Percentiles rank a stretch among this genome's conserved stretches.
Conservation (phyloP, 495 filamentous ascomycete species). For the Daldinia decipiens region DNA sequence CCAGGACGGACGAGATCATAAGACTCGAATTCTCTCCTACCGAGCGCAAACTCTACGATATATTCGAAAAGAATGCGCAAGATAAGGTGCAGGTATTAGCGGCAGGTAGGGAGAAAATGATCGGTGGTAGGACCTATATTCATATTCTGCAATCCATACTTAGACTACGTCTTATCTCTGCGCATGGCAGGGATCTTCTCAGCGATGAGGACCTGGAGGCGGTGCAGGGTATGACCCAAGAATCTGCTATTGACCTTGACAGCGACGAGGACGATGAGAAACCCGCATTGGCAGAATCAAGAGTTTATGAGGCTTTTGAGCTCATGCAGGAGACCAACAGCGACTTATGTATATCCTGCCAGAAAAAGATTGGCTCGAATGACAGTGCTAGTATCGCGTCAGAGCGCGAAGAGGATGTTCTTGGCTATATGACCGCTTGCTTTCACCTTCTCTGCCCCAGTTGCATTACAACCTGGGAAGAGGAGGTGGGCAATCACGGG, state of each 20-base stretch:
- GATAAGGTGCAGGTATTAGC: constrained; percentile 64
- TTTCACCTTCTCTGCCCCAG: constrained; percentile 80
- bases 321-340: constrained; percentile 80
- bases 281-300: constrained; percentile 64
- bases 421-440: constrained; percentile 84
- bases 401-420: constrained; percentile 68
- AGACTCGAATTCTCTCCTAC: constrained; percentile 64
- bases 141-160: constrained; percentile 91
- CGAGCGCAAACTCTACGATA: constrained; percentile 65
- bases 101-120: constrained; percentile 63
- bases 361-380: constrained; percentile 65
- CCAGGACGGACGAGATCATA: constrained; percentile 75
- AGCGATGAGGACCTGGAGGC: constrained; percentile 81
- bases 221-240: constrained; percentile 78
- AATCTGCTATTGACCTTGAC: constrained; percentile 87
- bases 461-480: constrained; percentile 69
- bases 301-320: constrained; percentile 83
- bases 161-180: constrained; percentile 88
- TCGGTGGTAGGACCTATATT: constrained; percentile 85
- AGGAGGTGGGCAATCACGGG: constrained; percentile 49
- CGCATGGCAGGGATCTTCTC: constrained; percentile 89
- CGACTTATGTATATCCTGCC: constrained; percentile 76
- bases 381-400: constrained; percentile 62
- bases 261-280: constrained; percentile 71
- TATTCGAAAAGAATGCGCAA: constrained; percentile 63